Conservation (phyloP, 2,329 filamentous ascomycete species). For the Alternaria consortialis region DNA sequence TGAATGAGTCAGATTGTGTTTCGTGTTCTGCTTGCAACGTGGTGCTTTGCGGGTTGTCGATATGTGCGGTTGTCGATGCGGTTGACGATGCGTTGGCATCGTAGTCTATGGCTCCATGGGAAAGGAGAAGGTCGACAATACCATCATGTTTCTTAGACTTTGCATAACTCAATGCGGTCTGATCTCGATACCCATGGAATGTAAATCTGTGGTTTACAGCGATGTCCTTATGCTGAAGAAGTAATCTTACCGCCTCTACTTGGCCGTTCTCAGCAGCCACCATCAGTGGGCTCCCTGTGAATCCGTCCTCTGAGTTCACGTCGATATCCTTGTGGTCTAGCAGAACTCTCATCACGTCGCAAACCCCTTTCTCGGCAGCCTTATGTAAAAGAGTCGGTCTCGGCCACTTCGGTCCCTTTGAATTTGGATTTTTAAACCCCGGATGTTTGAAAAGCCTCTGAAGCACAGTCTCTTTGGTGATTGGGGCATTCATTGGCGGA, state of each 20-base stretch:
- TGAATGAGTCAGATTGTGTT: no score
- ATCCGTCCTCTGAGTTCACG: accelerated
- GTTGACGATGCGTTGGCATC: no score
- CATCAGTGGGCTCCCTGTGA: accelerated
- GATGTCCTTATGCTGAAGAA: conserved; percentile 7
- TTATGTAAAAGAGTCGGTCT: not conserved
- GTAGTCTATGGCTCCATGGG: no score
- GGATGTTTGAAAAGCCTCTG: not conserved
- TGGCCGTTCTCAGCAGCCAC: accelerated
- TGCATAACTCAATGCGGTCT: not conserved
- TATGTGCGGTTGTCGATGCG: no score
- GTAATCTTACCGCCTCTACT: not conserved
- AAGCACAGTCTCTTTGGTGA: not conserved
- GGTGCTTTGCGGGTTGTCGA: no score
- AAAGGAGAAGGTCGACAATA: no score
- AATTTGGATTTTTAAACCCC: not conserved
- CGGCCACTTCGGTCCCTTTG: accelerated
- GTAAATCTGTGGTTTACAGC: not conserved
- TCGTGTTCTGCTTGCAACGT: no score
- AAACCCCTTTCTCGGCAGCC: not conserved
- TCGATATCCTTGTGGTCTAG: not conserved
- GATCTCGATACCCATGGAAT: not conserved
- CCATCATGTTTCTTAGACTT: no score
- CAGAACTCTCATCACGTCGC: not conserved
- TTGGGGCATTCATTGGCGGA: accelerated